Percentiles rank a stretch among this genome's conserved stretches.
phyloP scores from a whole-genome alignment of 2,329 filamentous ascomycete genomes.

The Phialophora verrucosa region DNA sequence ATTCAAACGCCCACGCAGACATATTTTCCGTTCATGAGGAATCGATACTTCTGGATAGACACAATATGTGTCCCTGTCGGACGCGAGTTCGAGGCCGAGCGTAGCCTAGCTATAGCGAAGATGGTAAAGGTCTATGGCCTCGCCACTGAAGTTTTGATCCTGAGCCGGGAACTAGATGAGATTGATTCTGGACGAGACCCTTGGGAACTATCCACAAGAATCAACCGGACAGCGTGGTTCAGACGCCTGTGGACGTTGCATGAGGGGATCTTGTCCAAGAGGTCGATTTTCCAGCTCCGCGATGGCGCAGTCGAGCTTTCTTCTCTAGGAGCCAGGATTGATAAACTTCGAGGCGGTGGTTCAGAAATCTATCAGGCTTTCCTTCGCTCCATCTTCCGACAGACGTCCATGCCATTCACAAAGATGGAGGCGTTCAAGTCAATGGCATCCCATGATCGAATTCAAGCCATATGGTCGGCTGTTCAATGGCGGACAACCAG shows the following conservation, averaged over 20 bases:
- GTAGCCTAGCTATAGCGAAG: not conserved
- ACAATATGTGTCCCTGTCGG: conserved; percentile 9
- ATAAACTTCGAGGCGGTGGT: not conserved
- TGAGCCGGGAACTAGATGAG: not conserved
- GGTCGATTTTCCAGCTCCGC: conserved; percentile 3
- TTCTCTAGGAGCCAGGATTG: not conserved
- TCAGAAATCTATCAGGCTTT: not conserved
- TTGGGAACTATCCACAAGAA: conserved; percentile 7
- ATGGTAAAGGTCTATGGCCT: conserved; percentile 4
- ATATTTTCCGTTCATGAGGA: not conserved
- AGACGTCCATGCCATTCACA: conserved; percentile 3
- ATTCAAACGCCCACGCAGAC: too few relatives aligned
- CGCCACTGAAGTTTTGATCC: not conserved
- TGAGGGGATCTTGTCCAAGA: conserved; percentile 5
- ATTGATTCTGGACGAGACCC: not conserved
- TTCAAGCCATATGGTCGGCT: conserved; percentile 4
- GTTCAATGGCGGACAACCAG: conserved; percentile 4
- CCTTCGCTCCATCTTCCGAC: not conserved
- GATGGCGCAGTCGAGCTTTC: not conserved
- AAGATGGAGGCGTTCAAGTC: conserved; percentile 8
- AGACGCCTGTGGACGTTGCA: conserved; percentile 8
- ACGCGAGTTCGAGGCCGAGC: not conserved
- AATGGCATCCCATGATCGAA: not conserved
- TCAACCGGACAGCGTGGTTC: conserved; percentile 11
- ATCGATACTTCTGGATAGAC: conserved; percentile 4